A percentile compares a stretch with the other conserved stretches of the same genome.
Conservation (phyloP, 495 filamentous ascomycete species). For the Trichoderma asperelloides region DNA sequence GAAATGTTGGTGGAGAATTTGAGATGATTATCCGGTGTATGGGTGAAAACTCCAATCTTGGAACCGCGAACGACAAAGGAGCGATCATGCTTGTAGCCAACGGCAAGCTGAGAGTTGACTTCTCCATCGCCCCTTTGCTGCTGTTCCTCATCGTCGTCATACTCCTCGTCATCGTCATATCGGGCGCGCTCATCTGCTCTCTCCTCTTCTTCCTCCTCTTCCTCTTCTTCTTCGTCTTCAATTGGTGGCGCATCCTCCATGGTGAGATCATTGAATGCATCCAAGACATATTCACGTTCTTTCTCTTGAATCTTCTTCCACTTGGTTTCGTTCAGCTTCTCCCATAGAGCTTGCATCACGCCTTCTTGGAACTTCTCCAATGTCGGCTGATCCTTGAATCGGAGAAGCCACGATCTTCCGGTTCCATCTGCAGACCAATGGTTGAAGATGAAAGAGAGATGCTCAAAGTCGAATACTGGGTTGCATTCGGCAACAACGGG, state of each 20-base stretch:
- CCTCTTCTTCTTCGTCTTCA: conserved; percentile 57
- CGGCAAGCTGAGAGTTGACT: conserved; percentile 91
- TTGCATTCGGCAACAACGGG: conserved; percentile 83
- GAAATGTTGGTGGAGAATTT: conserved; percentile 98
- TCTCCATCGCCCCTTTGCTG: conserved; percentile 59
- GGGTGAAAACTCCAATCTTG: conserved; percentile 98
- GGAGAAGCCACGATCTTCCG: conserved; percentile 90
- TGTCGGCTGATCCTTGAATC: conserved; percentile 74
- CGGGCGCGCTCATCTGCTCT: conserved; percentile 54
- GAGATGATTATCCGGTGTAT: conserved; percentile 82
- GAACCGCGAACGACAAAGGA: conserved; percentile 94
- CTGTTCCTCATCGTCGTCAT: conserved; percentile 67
- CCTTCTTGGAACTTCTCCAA: conserved; percentile 88
- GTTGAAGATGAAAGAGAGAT: conserved; percentile 96
- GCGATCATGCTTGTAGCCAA: conserved; percentile 94
- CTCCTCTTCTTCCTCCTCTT: conserved; percentile 53
- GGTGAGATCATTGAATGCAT: conserved; percentile 89
- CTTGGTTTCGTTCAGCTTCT: conserved; percentile 89
- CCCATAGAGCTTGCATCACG: conserved; percentile 91
- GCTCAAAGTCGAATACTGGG: conserved; percentile 98
- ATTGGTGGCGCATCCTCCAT: conserved; percentile 69
- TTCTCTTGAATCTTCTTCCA: conserved; percentile 88
- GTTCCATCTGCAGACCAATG: conserved; percentile 82
- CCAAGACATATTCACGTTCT: conserved; percentile 87
- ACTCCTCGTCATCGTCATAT: conserved; percentile 87